These are phyloP conservation scores for Solanum chiquidenum DNA, from an alignment of 257 asterid species.

Conservation along the genomic window DNA sequence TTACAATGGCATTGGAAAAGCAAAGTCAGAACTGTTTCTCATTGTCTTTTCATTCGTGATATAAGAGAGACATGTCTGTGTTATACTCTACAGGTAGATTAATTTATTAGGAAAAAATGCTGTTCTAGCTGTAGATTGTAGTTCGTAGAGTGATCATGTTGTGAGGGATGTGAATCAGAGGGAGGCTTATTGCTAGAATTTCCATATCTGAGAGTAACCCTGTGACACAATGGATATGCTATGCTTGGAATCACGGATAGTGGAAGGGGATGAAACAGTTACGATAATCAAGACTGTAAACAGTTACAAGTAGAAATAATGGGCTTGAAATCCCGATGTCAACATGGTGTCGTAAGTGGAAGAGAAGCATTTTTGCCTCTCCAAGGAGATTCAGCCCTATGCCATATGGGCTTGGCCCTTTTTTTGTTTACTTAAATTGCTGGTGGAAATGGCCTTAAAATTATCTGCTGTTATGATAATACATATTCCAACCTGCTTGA, in stretches of 20 bases:
- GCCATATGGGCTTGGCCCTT: background rate
- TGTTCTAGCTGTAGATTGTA: background rate
- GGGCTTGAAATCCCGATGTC: background rate
- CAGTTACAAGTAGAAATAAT: background rate
- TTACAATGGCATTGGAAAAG: background rate
- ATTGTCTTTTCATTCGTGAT: background rate
- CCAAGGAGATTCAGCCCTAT: background rate
- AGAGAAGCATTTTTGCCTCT: background rate
- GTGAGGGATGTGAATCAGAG: background rate
- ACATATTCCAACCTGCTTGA: background rate
- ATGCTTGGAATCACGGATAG: background rate
- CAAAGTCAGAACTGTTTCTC: background rate
- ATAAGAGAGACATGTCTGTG: background rate
- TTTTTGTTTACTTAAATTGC: background rate
- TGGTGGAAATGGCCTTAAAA: background rate
- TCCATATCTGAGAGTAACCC: background rate
- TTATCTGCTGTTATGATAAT: background rate
- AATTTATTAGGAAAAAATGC: background rate
- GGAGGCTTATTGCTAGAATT: background rate
- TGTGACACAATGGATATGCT: background rate
- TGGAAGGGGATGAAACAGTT: background rate
- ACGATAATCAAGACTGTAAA: background rate
- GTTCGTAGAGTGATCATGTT: background rate
- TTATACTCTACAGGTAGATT: background rate
- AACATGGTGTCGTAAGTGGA: background rate